Base-by-base conservation (phyloP, 2,329 filamentous ascomycete genomes). In the Coniochaeta hoffmannii region DNA sequence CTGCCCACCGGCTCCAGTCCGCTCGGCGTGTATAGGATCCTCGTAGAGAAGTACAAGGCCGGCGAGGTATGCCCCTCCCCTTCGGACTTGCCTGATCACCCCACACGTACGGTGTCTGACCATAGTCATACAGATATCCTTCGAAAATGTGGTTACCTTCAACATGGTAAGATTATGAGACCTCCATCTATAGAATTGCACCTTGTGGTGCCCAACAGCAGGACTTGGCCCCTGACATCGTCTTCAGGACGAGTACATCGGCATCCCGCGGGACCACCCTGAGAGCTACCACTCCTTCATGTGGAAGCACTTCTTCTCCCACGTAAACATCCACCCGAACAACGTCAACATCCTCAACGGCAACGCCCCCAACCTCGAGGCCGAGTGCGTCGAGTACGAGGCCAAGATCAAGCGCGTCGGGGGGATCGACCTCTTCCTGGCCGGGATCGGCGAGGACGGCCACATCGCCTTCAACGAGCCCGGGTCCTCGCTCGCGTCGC, bases 401-500 rank as follows among this genome's bases (percentile, higher is more conserved):
- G 81, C 81, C 57, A 82, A 83, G 64, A 90, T 91, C 71, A 78
- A 79, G 58, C 75, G 76, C 34, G 80, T 73, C 14, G 88, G 88
- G 52, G 88, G 88, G 51, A 89, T 91, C 60, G 87, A 90, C 67
- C 77, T 91, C 6, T 91, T 91, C 69, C 76, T 91, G 1, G 88
- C 86, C 22, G 88, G 88, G 22, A 88, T 91, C 50, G 88, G 88
- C 30, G 82, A 86, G 22, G 88, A 92, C 65, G 88, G 88, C 12
- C 88, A 92, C 70, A 88, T 91, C 60, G 88, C 88, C 14, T 91
- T 91, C 77, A 91, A 91, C 71, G 88, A 91, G 72, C 88, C 88
- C 5, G 88, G 87, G 11, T 88, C 85, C 6, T 88, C 83, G 54
- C 73, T 91, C 52, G 78, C 77, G 59, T 88, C 84, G 54, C 79